Evolutionary conservation across 1,139 yeast species (phyloP).

Genomic region (Suhomyces terraborum): DNA sequence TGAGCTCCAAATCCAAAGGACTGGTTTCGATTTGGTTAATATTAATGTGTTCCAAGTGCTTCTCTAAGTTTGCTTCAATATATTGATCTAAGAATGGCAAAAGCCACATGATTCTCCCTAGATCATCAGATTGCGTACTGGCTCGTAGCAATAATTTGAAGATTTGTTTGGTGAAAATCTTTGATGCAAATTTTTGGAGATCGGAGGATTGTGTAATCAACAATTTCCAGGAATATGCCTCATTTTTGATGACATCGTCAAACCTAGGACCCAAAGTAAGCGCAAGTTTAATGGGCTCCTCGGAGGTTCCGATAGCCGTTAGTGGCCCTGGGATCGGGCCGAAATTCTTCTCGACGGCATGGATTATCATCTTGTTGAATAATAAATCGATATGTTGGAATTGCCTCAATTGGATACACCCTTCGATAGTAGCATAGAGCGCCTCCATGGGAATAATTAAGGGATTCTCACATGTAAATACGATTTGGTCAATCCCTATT

Average conservation of each 20-base stretch:
- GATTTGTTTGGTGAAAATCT: slow-evolving; percentile 30
- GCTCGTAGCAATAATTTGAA: slow-evolving; percentile 30
- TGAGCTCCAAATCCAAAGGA: slow-evolving; percentile 17
- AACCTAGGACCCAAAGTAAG: slow-evolving; percentile 20
- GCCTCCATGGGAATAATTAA: slow-evolving; percentile 18
- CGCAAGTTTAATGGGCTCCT: slow-evolving; percentile 17
- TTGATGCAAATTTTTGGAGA: slow-evolving; percentile 18
- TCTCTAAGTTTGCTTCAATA: slow-evolving; percentile 16
- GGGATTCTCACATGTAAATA: slow-evolving; percentile 19
- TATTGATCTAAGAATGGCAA: slow-evolving; percentile 40
- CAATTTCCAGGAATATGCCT: slow-evolving; percentile 13
- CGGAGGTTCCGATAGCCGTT: not conserved
- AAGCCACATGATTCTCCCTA: slow-evolving; percentile 44
- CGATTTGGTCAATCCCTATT: slow-evolving; percentile 16
- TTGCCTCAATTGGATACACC: slow-evolving; percentile 32
- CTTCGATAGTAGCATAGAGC: slow-evolving; percentile 32
- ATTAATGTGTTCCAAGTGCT: slow-evolving; percentile 13
- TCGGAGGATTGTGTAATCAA: slow-evolving; percentile 18
- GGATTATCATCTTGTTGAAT: slow-evolving; percentile 38
- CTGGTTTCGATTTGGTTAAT: slow-evolving; percentile 10
- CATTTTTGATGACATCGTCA: slow-evolving; percentile 6
- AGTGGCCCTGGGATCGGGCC: slow-evolving; percentile 1
- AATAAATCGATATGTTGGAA: slow-evolving; percentile 37
- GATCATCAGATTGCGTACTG: slow-evolving; percentile 32
- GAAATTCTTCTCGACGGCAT: slow-evolving; percentile 21